Base-by-base conservation (phyloP, 805 yeast genomes). In the Lipomyces chichibuensis region DNA sequence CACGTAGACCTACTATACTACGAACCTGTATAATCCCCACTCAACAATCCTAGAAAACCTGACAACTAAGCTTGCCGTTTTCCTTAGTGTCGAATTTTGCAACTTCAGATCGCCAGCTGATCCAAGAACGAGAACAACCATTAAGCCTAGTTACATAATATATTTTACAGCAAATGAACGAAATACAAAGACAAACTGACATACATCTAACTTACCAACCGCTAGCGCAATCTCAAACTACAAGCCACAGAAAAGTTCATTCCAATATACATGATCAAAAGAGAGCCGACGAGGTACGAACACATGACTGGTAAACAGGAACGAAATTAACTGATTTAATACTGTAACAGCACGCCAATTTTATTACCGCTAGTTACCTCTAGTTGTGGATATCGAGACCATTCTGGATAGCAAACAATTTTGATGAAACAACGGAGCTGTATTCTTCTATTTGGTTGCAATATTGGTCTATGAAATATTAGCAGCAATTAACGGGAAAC, bases 361-460 rank as follows among this genome's bases (percentile, higher is more conserved):
- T 20, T 17, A 49, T 5, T 7, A 29, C 32, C 32, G 32, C 32
- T 29, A 29, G 32, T 29, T 29, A n/a, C 7, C 53, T 25, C 33
- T 52, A 52, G 55, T 52, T 52, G 53, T 49, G 53, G 27, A 49
- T 49, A 52, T 52, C 55, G 8, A 52, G 80, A 75, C 85, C 85
- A 72, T 84, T 83, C 74, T 85, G 85, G 63, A 84, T 81, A 57
- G 88, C 87, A 76, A 84, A 82, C 70, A 88, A 82, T 79, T 88
- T 89, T 69, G 87, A 82, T 73, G 85, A 82, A 74, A 87, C 90
- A 69, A 86, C 83, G 65, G 88, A 87, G 67, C 91, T 88, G 76
- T 84, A 84, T 78, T 86, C 86, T 79, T 89, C 90, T 66, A 90
- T 83, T 75, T 87, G 91, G 71, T 83, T 84, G 76, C 92, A 89